Conservation (phyloP, 495 filamentous ascomycete species). For the Trichoderma gamsii region DNA sequence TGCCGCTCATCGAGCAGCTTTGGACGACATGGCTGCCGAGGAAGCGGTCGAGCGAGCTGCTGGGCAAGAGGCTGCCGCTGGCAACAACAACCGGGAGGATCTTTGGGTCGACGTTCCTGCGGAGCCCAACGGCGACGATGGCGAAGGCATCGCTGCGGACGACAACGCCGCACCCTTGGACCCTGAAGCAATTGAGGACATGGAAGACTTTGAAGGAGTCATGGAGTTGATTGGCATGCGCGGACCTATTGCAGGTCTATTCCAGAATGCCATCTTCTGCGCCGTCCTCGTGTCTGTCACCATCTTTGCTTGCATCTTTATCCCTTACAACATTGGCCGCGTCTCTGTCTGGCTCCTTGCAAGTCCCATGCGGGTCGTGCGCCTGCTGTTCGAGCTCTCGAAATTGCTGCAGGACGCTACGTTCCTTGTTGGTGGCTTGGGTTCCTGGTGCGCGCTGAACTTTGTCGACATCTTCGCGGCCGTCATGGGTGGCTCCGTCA, state of each 20-base stretch:
- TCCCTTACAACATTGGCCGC: constrained; percentile 88
- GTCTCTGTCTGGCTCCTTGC: constrained; percentile 70
- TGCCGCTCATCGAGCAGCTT: constrained; percentile 19
- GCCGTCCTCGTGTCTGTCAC: constrained; percentile 83
- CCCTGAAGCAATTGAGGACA: constrained; percentile 61
- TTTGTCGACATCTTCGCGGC: constrained; percentile 17
- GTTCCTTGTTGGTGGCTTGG: constrained; percentile 34
- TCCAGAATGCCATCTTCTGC: constrained; percentile 93
- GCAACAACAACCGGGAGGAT: constrained; percentile 18
- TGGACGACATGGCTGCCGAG: background rate
- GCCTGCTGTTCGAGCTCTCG: constrained; percentile 60
- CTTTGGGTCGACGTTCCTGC: constrained; percentile 24
- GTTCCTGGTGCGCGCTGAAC: constrained; percentile 24
- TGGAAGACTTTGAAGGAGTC: constrained; percentile 95
- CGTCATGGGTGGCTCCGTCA: constrained; percentile 3
- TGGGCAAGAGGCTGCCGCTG: constrained; percentile 11
- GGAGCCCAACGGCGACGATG: constrained; percentile 26
- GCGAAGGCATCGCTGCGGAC: constrained; percentile 35
- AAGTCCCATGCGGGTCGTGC: constrained; percentile 70
- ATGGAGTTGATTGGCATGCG: constrained; percentile 96
- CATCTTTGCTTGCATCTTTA: constrained; percentile 74
- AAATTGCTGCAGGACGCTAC: constrained; percentile 55
- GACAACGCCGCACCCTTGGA: constrained; percentile 27
- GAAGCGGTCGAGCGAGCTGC: constrained; percentile 17
- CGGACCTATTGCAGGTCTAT: constrained; percentile 77